A percentile compares a stretch with the other conserved stretches of the same genome.
phyloP scores from a whole-genome alignment of 1,284 basidiomycete species.

The Apiotrichum porosum region DNA sequence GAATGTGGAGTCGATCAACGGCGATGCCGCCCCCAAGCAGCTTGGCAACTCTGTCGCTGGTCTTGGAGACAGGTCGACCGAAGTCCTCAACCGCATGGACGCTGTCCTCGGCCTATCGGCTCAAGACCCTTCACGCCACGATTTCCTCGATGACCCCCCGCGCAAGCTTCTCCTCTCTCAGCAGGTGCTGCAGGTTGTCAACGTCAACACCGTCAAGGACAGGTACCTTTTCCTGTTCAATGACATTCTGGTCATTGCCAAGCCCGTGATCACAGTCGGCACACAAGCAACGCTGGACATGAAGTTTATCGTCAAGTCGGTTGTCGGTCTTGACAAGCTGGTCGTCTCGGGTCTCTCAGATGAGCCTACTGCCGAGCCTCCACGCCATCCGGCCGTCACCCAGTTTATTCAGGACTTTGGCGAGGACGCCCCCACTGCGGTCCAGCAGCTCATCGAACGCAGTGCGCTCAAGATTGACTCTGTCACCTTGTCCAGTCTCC shows the following conservation, averaged over 20 bases:
- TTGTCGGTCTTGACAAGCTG: constrained; percentile 66
- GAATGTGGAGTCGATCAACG: constrained; percentile 17
- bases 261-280: constrained; percentile 53
- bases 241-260: constrained; percentile 80
- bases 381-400: constrained; percentile 60
- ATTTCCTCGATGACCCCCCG: constrained; percentile 73
- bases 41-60: neutral
- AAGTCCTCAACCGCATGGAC: constrained; percentile 48
- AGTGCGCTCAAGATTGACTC: constrained; percentile 57
- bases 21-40: constrained; percentile 5
- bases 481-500: constrained; percentile 65
- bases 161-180: constrained; percentile 77
- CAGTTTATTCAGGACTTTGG: constrained; percentile 70
- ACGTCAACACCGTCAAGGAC: constrained; percentile 72
- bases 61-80: constrained; percentile 14
- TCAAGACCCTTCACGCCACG: constrained; percentile 58
- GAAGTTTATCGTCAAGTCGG: constrained; percentile 80
- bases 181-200: constrained; percentile 84
- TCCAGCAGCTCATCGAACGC: constrained; percentile 58
- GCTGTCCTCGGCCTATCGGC: constrained; percentile 57
- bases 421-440: constrained; percentile 66
- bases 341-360: constrained; percentile 28
- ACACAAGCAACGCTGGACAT: constrained; percentile 66
- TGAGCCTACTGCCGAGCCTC: constrained; percentile 29
- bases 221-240: constrained; percentile 92